Percentiles rank a stretch among this genome's conserved stretches.
phyloP scores from a whole-genome alignment of 2,329 filamentous ascomycete genomes.

The Teratosphaeria nubilosa region DNA sequence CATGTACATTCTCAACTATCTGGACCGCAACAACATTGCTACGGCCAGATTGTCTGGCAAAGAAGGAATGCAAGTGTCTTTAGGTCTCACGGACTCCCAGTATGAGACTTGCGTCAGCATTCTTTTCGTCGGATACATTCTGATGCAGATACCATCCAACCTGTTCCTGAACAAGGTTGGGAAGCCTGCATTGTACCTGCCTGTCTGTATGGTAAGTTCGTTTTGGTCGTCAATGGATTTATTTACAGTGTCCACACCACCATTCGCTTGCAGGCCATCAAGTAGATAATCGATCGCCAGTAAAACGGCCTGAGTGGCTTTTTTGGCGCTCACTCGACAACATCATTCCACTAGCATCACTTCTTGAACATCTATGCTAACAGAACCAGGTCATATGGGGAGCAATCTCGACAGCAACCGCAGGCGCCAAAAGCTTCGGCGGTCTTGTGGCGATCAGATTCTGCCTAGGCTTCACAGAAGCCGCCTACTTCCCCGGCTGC shows the following conservation, averaged over 20 bases:
- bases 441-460: conserved; percentile 30
- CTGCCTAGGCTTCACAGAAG: conserved; percentile 35
- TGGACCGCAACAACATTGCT: conserved; percentile 17
- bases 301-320: too few species aligned
- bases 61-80: conserved; percentile 37
- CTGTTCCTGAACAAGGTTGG: conserved; percentile 27
- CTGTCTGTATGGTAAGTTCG: conserved; percentile 17
- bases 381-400: conserved; percentile 22
- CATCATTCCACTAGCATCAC: background rate
- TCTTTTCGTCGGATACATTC: conserved; percentile 31
- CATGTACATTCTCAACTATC: conserved; percentile 55
- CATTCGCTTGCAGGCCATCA: too few species aligned
- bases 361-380: background rate
- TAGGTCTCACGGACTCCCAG: conserved; percentile 34
- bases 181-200: conserved; percentile 25
- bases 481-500: conserved; percentile 30
- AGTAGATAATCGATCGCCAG: too few species aligned
- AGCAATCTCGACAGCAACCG: conserved; percentile 24
- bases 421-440: conserved; percentile 24
- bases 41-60: conserved; percentile 15
- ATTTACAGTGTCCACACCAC: too few species aligned
- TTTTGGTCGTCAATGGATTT: background rate
- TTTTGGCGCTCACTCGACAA: too few species aligned
- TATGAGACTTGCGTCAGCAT: conserved; percentile 37
- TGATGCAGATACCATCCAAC: conserved; percentile 29